Conservation (phyloP, 257 asterid species). For the Phtheirospermum japonicum region DNA sequence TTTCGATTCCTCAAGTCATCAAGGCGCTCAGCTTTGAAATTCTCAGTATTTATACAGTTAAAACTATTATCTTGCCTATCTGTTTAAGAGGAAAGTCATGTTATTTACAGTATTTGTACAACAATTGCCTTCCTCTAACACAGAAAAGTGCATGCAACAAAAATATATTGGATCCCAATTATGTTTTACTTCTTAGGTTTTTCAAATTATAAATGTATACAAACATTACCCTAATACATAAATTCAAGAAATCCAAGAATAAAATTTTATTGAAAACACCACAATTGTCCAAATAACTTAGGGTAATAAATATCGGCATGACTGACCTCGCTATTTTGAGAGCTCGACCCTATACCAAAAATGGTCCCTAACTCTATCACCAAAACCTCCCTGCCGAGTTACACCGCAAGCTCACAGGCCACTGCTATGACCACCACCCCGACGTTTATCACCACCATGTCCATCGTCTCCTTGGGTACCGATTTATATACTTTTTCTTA, state of each 20-base stretch:
- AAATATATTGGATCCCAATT: not conserved
- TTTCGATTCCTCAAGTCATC: conserved; percentile 55
- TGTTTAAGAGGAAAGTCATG: conserved; percentile 62
- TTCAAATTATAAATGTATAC: too few species aligned
- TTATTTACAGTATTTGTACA: conserved; percentile 63
- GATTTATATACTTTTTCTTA: too few species aligned
- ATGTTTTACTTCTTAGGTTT: too few species aligned
- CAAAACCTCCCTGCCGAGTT: conserved; percentile 62
- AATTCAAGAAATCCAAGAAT: too few species aligned
- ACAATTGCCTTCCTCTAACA: conserved; percentile 64
- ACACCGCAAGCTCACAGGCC: conserved; percentile 74
- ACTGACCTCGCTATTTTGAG: conserved; percentile 89
- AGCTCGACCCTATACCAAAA: conserved; percentile 73
- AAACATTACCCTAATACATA: too few species aligned
- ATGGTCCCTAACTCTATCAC: conserved; percentile 75
- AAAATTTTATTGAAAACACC: too few species aligned
- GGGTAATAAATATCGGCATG: conserved; percentile 91
- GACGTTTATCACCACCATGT: conserved; percentile 80
- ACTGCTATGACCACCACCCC: conserved; percentile 87
- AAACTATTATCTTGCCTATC: conserved; percentile 88
- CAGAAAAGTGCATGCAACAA: conserved; percentile 63
- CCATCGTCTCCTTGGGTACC: conserved; percentile 52
- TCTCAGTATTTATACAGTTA: conserved; percentile 64
- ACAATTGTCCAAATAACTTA: too few species aligned
- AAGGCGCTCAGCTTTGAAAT: conserved; percentile 53